Percentiles rank a stretch among this genome's conserved stretches.
Conservation (phyloP, 129 eudicot species). For the Flaveria robusta region DNA sequence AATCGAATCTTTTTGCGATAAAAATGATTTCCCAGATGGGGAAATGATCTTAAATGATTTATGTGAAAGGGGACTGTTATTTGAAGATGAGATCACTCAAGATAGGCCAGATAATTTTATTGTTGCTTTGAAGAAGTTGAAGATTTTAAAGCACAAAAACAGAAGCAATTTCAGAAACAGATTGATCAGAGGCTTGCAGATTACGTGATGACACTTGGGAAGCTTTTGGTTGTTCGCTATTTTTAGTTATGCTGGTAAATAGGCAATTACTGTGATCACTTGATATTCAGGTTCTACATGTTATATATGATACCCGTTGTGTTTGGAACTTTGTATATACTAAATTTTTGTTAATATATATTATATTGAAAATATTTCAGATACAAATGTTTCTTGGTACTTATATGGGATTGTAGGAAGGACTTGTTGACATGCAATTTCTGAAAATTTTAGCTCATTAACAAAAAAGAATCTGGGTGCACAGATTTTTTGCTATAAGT, state of each 20-base stretch:
- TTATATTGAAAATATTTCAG: not conserved
- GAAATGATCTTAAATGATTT: conserved; percentile 62
- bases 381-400: conserved; percentile 5
- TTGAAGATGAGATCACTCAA: conserved; percentile 34
- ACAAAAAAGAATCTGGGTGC: not conserved
- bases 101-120: conserved; percentile 38
- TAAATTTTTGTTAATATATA: not conserved
- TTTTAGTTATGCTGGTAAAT: not conserved
- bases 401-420: not conserved
- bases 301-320: not conserved
- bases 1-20: conserved; percentile 39
- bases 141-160: conserved; percentile 44
- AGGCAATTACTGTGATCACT: conserved; percentile 4
- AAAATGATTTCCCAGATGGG: conserved; percentile 45
- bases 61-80: conserved; percentile 63
- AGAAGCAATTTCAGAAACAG: conserved; percentile 22
- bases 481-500: no score
- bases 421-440: not conserved
- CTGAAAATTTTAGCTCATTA: not conserved
- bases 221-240: conserved; percentile 12
- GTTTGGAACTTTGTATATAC: conserved; percentile 1
- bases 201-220: not conserved
- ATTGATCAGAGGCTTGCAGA: conserved; percentile 22
- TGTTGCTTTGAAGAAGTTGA: conserved; percentile 49
- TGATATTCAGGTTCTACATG: not conserved